Conservation (phyloP, 108 stramenopile species). For the Parietichytrium sp. region DNA sequence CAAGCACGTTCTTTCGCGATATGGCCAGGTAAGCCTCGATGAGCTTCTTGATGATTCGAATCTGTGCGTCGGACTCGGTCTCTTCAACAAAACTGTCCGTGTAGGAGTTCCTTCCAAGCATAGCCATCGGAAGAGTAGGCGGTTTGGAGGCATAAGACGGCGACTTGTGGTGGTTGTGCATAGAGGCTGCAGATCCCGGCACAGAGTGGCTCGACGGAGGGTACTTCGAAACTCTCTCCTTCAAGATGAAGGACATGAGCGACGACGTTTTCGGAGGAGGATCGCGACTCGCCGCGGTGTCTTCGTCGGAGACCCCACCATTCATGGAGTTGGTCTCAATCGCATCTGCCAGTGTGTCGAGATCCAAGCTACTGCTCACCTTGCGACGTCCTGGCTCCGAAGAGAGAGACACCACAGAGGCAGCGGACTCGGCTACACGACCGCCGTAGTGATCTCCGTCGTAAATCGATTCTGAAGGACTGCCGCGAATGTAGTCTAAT, state of each 20-base stretch:
- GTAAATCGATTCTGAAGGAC: neutral
- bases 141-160: too few species aligned
- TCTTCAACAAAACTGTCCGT: neutral
- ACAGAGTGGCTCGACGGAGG: neutral
- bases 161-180: too few species aligned
- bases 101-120: too few species aligned
- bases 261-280: neutral
- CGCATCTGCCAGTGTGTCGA: neutral
- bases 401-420: neutral
- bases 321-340: neutral
- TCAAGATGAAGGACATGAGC: conserved; percentile 18
- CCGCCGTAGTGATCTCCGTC: neutral
- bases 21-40: conserved; percentile 91
- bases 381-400: conserved; percentile 23
- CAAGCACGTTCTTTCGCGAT: conserved; percentile 91
- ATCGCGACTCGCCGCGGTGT: neutral
- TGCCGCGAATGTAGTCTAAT: neutral
- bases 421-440: conserved; percentile 22
- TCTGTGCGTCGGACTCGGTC: conserved; percentile 81
- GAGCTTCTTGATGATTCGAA: conserved; percentile 91
- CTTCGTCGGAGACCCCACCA: neutral
- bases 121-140: too few species aligned
- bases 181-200: neutral
- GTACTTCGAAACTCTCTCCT: neutral
- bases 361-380: neutral